Percentiles rank a stretch among this genome's conserved stretches.
These are phyloP conservation scores for Psidium friedrichsthalianum DNA, from an alignment of 345 rosid species.

Conservation along the genomic window DNA sequence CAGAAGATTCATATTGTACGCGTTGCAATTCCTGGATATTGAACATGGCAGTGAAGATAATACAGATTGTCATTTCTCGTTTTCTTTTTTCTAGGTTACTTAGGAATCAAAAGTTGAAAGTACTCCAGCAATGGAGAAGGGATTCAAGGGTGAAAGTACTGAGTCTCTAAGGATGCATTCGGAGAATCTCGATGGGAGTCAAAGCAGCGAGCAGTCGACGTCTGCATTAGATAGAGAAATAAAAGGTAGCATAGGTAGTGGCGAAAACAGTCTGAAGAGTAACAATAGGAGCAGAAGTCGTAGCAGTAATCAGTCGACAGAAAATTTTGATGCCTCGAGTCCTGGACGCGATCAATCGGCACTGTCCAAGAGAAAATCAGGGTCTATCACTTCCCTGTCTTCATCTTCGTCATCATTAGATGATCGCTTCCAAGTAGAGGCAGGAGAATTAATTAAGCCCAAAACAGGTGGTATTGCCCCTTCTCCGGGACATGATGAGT, in stretches of 20 bases:
- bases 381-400: slow-evolving; percentile 14
- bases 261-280: neutral
- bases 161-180: slow-evolving; percentile 3
- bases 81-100: neutral
- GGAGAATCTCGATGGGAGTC: neutral
- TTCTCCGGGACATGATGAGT: neutral
- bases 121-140: neutral
- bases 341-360: neutral
- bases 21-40: neutral
- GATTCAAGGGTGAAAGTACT: neutral
- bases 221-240: neutral
- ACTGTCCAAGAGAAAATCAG: neutral
- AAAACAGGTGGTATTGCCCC: neutral
- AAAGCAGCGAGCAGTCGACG: slow-evolving; percentile 4
- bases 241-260: neutral
- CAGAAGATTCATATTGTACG: neutral
- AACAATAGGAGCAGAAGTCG: slow-evolving; percentile 8
- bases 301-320: neutral
- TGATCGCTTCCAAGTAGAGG: slow-evolving; percentile 12
- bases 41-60: neutral
- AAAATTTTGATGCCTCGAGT: neutral
- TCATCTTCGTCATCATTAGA: slow-evolving; percentile 24
- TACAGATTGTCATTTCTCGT: neutral
- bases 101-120: neutral
- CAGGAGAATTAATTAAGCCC: neutral